These are phyloP conservation scores for Penicillium angulare DNA, from an alignment of 495 filamentous ascomycete species.

Conservation along the genomic window DNA sequence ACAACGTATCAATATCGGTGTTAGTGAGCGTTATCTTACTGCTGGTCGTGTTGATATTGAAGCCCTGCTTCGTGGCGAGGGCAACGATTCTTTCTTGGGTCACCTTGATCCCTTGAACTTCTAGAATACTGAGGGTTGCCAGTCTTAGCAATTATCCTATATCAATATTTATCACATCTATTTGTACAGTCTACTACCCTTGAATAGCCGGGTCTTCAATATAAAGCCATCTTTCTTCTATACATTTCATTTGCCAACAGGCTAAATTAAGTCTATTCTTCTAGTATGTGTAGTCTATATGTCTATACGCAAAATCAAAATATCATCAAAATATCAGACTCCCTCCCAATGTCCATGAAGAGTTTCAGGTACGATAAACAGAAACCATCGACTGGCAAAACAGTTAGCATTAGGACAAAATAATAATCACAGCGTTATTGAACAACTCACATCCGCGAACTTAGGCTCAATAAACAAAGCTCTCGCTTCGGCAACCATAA, in stretches of 20 bases:
- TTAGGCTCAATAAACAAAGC: slow-evolving; percentile 89
- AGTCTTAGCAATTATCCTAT: not conserved
- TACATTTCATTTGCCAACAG: no score
- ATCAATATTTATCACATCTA: not conserved
- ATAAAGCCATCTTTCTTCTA: not conserved
- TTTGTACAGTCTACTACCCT: not conserved
- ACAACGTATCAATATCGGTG: slow-evolving; percentile 82
- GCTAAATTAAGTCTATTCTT: no score
- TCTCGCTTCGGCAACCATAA: slow-evolving; percentile 70
- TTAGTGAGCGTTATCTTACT: slow-evolving; percentile 87
- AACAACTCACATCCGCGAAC: slow-evolving; percentile 60
- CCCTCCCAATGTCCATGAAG: not conserved
- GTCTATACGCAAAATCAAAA: no score
- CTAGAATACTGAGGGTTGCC: not conserved
- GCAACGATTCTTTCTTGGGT: slow-evolving; percentile 60
- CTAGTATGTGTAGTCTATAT: no score
- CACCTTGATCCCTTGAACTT: slow-evolving; percentile 34
- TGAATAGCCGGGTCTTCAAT: not conserved
- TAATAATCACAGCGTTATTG: not conserved
- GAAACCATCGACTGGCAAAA: slow-evolving; percentile 37
- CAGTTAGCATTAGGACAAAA: not conserved
- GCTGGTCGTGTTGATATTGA: slow-evolving; percentile 78
- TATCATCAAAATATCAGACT: no score
- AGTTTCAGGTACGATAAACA: slow-evolving; percentile 31
- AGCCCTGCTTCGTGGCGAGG: slow-evolving; percentile 65